Base-by-base conservation (phyloP, 306 rosid species). In the Cucumis melo region DNA sequence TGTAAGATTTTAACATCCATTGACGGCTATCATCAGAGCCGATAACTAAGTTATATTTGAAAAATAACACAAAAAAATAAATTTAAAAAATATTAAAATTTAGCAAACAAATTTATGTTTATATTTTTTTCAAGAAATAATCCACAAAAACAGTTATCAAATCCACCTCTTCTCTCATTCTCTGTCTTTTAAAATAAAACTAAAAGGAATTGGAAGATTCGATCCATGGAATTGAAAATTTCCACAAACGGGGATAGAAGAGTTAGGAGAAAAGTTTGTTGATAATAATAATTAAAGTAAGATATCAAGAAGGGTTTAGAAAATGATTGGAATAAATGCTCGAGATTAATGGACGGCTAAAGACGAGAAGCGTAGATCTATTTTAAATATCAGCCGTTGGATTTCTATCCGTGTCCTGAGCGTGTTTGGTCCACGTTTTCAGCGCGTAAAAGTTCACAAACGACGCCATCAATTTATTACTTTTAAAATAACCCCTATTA, bases 371-470 rank as follows among this genome's bases (percentile, higher is more conserved):
- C 61, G 57, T 15, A 10, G 23, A 51, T 48, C 27, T 10, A 2
- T 50, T 48, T 71, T 5, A 16, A 51, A 73, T 73, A 32, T 53
- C 27, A 53, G 1, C 77, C 77, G 77, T 73, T 73, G 8, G 77
- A 29, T 66, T 13, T 17, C 41, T 42, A 2, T 15, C 6, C 41
- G 58, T 4, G 76, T 51, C 19, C 27, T 10, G 10, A 10, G 5
- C 46, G 77, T 34, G 77, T 73, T 73, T 10, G 77, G 44, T 73
- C 77, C 62, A 62, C 60, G 77, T 73, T 19, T 51, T 50, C 44
- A 53, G 77, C 62, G 61, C 77, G 61, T 73, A 27, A 73, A 16
- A 48, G 42, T 48, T 27, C 39, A 72, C 41, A 27, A 8, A 44
- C 57, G 58, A 39, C 29, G 32, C 32, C 32, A 21, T 66, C 12